Evolutionary conservation across 768 basidiomycete species (phyloP), one percentile per base, ranked within the genome.

Genomic region (Floccularia luteovirens): DNA sequence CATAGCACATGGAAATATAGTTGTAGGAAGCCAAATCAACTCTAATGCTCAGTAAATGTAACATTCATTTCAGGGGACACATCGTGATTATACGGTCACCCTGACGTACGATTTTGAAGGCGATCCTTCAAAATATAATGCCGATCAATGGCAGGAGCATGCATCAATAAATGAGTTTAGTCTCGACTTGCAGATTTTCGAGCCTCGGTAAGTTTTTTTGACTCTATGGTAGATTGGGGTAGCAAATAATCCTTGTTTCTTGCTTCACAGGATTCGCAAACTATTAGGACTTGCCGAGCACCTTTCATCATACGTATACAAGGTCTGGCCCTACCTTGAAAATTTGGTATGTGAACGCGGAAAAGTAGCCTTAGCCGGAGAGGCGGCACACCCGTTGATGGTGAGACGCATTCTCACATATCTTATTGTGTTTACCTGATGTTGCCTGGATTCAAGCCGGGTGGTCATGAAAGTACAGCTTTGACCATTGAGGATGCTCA

Each of bases 401-500:
- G 78, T 66, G 44, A 39, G 59, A 49, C 12, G 31, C 22, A 10
- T 22, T n/a, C 27, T 28, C 14, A 28, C 27, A 24, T 33, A 34
- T 34, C 22, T 25, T 22, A 33, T 38, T 37, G 19, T 17, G 12
- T 43, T 33, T 22, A 19, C 24, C 11, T 36, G 42, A 21, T 38
- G 11, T 31, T 31, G 13, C 21, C 20, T 19, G 30, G 19, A 31
- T 42, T 34, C 20, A 43, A 80, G 79, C 76, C 76, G n/a, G 67
- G 69, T 23, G 70, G 69, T 1, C 64, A 69, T 22, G 72, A 80
- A 51, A 64, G 65, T 19, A 63, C 70, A 1, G 68, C 69, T 8
- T 61, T 80, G 41, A 65, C 64, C 3, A 60, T 82, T 16, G 81
- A 84, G 57, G 82, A 82, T 46, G 77, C 78, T 0, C 74, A 76